phyloP scores from a whole-genome alignment of 371 early-diverging fungal species.

The Syncephalis fuscata region DNA sequence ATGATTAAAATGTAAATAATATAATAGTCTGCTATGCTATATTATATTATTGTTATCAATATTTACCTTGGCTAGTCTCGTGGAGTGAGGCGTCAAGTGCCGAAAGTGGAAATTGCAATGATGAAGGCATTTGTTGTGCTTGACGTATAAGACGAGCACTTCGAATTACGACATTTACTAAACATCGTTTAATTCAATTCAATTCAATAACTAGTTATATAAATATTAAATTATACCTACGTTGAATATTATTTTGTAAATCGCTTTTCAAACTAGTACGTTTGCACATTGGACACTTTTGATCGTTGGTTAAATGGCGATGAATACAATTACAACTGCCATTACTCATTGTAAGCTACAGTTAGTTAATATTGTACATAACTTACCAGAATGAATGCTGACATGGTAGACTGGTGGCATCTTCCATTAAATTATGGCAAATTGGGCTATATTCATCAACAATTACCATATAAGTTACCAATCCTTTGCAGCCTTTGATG shows the following conservation, averaged over 20 bases:
- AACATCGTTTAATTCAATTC: not conserved
- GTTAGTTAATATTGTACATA: not conserved
- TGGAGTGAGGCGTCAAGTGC: no score
- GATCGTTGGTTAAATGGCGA: conserved; percentile 31
- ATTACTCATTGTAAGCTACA: not conserved
- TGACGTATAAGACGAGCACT: not conserved
- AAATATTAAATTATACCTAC: conserved; percentile 11
- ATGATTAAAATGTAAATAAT: not conserved
- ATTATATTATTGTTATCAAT: not conserved
- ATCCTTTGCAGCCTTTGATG: no score
- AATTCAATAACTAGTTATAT: not conserved
- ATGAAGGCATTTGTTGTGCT: not conserved
- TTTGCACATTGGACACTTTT: conserved; percentile 59
- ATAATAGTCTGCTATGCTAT: conserved; percentile 4
- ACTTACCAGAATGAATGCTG: conserved; percentile 74
- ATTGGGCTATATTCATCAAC: conserved; percentile 58
- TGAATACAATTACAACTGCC: conserved; percentile 52
- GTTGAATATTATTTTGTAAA: conserved; percentile 66
- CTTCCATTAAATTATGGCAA: conserved; percentile 49
- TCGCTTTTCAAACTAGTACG: conserved; percentile 29
- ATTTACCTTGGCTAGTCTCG: not conserved
- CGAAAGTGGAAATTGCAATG: not conserved
- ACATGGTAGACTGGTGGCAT: conserved; percentile 64
- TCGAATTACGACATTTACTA: conserved; percentile 4
- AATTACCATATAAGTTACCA: no score